Base-by-base conservation (phyloP, 768 basidiomycete genomes). In the Rhodosporidiobolus odoratus region DNA sequence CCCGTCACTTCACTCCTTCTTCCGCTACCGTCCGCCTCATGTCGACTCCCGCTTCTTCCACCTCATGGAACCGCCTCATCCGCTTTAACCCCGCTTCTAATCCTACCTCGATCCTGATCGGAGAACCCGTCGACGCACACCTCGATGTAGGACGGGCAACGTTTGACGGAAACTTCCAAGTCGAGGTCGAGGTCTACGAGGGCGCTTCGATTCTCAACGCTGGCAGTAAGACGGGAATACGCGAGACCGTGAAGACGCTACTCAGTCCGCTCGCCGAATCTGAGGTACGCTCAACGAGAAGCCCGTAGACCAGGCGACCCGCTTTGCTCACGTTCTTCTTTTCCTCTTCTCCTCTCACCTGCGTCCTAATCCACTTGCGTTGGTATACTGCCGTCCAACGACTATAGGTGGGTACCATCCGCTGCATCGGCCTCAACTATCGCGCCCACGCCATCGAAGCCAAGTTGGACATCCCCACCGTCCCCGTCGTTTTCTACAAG, bases 361-460 rank as follows among this genome's bases (percentile, higher is more conserved):
- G 43, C 43, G 13, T 23, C 23, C 13, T 23, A 12, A 13, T 23
- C 23, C 43, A 45, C 43, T 45, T 45, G 12, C n/a, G n/a, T n/a
- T n/a, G n/a, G n/a, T n/a, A n/a, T n/a, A n/a, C n/a, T n/a, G n/a
- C n/a, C n/a, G n/a, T n/a, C n/a, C n/a, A n/a, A n/a, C n/a, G n/a
- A n/a, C n/a, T 23, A 45, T 23, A 45, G 43, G 43, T 78, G 25
- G 79, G 79, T 1, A 80, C 80, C 3, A 79, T 81, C 41, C 68
- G 80, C 5, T 79, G 79, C 70, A 79, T 79, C 17, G 80, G 80
- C 1, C 65, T 81, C 56, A 80, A 80, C 57, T 45, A 79, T 80
- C 65, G 67, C 78, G 15, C 37, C 10, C 79, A 80, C 58, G 79
- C 78, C 0, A 63, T 77, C 27, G 81, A 81, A 54, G 74, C 74